Evolutionary conservation across 2,329 filamentous ascomycete genomes (phyloP).

Genomic region (Fusarium avenaceum): DNA sequence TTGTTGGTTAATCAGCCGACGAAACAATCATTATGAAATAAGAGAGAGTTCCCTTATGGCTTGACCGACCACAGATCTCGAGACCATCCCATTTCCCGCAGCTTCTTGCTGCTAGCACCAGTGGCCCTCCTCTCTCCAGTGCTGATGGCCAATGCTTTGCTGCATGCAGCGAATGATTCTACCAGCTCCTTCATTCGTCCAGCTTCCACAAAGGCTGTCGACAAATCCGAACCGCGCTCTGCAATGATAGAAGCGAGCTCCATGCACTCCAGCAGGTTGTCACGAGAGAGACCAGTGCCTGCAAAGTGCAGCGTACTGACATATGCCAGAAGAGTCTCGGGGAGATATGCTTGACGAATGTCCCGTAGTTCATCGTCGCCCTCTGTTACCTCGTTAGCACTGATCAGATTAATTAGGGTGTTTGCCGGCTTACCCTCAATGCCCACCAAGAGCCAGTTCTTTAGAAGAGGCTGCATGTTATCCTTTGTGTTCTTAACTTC

Average conservation of each 20-base stretch:
- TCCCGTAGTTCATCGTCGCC: constrained; percentile 72
- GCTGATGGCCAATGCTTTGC: constrained; percentile 75
- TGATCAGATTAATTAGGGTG: background rate
- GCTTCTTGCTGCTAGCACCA: constrained; percentile 68
- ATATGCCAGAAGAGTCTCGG: constrained; percentile 87
- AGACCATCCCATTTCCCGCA: constrained; percentile 73
- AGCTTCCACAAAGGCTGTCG: constrained; percentile 72
- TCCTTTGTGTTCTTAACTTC: constrained; percentile 68
- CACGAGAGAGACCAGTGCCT: constrained; percentile 79
- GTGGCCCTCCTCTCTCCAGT: constrained; percentile 67
- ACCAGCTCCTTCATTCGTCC: constrained; percentile 81
- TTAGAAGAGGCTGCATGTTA: constrained; percentile 72
- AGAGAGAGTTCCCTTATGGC: constrained; percentile 31
- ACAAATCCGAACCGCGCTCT: constrained; percentile 75
- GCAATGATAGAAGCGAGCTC: constrained; percentile 84
- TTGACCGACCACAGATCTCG: constrained; percentile 72
- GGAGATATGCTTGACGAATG: constrained; percentile 84
- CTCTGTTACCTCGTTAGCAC: constrained; percentile 52
- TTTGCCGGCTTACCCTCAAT: constrained; percentile 64
- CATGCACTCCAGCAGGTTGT: constrained; percentile 86
- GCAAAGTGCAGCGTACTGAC: constrained; percentile 84
- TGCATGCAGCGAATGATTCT: constrained; percentile 80
- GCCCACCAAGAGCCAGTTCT: constrained; percentile 71
- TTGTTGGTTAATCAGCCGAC: background rate
- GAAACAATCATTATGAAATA: constrained; percentile 3